Conservation (phyloP, 306 rosid species). For the Rosa lucieae region DNA sequence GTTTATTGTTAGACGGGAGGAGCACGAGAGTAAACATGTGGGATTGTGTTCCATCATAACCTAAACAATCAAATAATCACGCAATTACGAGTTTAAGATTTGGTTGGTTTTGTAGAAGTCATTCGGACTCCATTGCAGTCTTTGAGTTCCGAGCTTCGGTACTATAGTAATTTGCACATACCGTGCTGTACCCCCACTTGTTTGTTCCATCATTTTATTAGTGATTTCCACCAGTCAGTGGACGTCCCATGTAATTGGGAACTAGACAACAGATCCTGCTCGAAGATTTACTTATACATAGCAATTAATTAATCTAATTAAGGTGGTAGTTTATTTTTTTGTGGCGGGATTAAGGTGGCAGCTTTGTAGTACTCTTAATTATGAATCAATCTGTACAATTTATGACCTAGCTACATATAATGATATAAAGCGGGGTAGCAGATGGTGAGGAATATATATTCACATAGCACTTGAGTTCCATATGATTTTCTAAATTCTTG, state of each 20-base stretch:
- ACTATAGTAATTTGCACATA: neutral
- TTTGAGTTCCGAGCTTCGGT: conserved; percentile 29
- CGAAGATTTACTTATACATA: too few species aligned
- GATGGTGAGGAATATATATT: too few species aligned
- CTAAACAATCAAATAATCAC: conserved; percentile 21
- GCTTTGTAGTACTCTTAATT: neutral
- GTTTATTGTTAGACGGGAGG: conserved; percentile 24
- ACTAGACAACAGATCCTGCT: neutral
- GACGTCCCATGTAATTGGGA: conserved; percentile 26
- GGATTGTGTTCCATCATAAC: conserved; percentile 39
- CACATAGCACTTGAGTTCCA: too few species aligned
- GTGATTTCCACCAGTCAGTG: neutral
- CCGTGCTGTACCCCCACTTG: conserved; percentile 11
- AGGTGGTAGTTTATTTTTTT: neutral
- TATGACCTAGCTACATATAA: too few species aligned
- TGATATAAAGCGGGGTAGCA: too few species aligned
- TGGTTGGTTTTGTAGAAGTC: conserved; percentile 39
- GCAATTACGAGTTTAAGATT: conserved; percentile 13
- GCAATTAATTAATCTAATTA: neutral
- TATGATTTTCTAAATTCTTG: too few species aligned
- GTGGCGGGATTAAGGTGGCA: neutral
- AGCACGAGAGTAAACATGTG: conserved; percentile 71
- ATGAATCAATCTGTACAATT: neutral
- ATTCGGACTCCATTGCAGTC: conserved; percentile 27
- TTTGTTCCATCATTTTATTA: neutral